Evolutionary conservation across 2,329 filamentous ascomycete species (phyloP).

Genomic region (Colletotrichum acutatum): DNA sequence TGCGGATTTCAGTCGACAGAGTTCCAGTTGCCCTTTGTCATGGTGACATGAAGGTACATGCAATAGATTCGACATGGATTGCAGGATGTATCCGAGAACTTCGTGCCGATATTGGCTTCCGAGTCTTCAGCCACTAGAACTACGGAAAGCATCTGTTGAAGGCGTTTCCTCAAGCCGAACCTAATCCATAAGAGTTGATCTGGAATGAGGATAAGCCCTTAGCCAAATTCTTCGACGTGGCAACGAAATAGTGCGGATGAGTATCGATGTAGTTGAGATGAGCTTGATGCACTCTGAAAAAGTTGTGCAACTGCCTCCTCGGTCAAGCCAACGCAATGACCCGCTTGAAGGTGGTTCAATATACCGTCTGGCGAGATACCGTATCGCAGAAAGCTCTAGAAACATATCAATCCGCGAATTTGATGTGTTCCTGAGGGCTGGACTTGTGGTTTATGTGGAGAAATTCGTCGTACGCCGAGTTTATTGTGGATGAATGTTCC

Average conservation of each 20-base stretch:
- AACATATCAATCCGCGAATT: neutral
- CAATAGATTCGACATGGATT: neutral
- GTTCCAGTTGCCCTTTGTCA: neutral
- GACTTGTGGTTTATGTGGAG: neutral
- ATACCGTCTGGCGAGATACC: neutral
- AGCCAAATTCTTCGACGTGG: neutral
- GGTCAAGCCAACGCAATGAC: neutral
- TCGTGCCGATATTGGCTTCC: neutral
- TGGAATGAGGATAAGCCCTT: neutral
- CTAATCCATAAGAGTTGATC: neutral
- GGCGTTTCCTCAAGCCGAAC: neutral
- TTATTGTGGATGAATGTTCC: neutral
- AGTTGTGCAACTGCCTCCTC: neutral
- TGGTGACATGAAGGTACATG: neutral
- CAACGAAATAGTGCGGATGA: neutral
- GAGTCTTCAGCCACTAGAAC: neutral
- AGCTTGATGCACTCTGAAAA: neutral
- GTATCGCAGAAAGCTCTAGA: neutral
- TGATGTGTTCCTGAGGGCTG: neutral
- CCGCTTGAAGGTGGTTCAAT: neutral
- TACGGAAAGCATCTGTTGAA: neutral
- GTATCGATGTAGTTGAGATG: neutral
- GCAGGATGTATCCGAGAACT: neutral
- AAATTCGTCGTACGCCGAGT: neutral
- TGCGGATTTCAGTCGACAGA: neutral